These are phyloP conservation scores for Striga asiatica DNA, from an alignment of 257 asterid genomes.

Conservation along the genomic window DNA sequence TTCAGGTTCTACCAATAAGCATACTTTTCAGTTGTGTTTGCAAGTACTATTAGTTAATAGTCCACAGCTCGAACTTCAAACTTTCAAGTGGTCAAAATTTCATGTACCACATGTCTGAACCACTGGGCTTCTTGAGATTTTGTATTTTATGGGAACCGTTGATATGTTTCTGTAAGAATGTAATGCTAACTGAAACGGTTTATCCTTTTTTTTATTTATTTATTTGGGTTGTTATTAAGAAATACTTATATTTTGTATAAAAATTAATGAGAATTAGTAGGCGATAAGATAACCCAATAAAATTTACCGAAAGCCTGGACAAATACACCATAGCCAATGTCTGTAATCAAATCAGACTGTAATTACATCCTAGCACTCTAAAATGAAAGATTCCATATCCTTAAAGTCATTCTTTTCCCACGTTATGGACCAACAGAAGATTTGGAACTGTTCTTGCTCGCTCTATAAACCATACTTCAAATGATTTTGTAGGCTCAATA, in stretches of 20 bases:
- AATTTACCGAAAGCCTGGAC: neutral
- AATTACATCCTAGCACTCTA: neutral
- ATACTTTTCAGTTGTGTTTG: neutral
- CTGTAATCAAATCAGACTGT: neutral
- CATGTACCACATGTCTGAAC: conserved; percentile 1
- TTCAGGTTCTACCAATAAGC: neutral
- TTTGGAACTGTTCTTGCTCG: neutral
- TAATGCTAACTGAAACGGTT: neutral
- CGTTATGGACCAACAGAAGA: neutral
- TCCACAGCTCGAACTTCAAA: conserved; percentile 1
- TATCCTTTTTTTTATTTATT: neutral
- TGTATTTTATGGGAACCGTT: neutral
- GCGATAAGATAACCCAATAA: neutral
- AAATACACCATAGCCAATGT: neutral
- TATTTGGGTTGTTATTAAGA: neutral
- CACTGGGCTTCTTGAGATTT: neutral
- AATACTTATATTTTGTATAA: neutral
- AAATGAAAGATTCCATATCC: neutral
- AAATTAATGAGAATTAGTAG: neutral
- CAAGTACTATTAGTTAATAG: neutral
- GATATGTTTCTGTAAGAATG: neutral
- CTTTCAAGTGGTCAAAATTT: too few species aligned
- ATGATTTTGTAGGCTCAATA: conserved; percentile 9
- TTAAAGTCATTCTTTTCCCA: neutral
- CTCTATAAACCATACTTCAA: neutral